Evolutionary conservation across 2,329 filamentous ascomycete genomes (phyloP), one percentile per base, ranked within the genome.

Genomic region (Aspergillus arachidicola): DNA sequence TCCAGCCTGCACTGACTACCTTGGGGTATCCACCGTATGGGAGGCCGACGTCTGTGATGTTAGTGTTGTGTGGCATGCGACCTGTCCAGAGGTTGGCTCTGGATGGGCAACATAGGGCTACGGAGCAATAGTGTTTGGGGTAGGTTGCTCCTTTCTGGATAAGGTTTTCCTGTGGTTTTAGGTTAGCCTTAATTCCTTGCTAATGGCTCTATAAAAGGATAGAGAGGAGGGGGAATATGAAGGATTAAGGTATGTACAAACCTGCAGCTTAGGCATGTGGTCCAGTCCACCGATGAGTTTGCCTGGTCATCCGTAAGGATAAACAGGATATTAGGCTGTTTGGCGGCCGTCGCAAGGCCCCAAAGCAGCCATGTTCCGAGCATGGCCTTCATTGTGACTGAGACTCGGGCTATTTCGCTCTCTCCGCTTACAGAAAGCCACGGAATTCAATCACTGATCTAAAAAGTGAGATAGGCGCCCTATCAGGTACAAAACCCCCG

Each of bases 251-350:
- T 48, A 19, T 3, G 21, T 5, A 43, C 59, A n/a, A 11, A 71
- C 68, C 66, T 71, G 68, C 3, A 74, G 63, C 43, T 70, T 66
- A 0, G 85, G 86, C 84, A 89, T 88, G 61, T 89, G 87, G 1
- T 75, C 70, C 19, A 75, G 58, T 2, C 71, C 71, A 14, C 69
- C 68, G 3, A 76, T 65, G 57, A 71, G 64, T 28, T 72, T 70
- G 70, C 90, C 69, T 91, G 89, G 68, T 91, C 89, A 67, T 91
- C 89, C 0, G 87, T 89, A 55, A 91, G 77, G 65, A 91, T 86
- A 72, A 91, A 88, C 23, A 91, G 78, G 43, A 91, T 86, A 63
- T 91, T 91, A 0, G 83, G 79, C 51, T 63, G 61, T 45, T 69
- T 71, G 21, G 71, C 65, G 21, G 68, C 63, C 34, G 66, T 61